phyloP scores from a whole-genome alignment of 2,329 filamentous ascomycete genomes.

The Colletotrichum magnum region DNA sequence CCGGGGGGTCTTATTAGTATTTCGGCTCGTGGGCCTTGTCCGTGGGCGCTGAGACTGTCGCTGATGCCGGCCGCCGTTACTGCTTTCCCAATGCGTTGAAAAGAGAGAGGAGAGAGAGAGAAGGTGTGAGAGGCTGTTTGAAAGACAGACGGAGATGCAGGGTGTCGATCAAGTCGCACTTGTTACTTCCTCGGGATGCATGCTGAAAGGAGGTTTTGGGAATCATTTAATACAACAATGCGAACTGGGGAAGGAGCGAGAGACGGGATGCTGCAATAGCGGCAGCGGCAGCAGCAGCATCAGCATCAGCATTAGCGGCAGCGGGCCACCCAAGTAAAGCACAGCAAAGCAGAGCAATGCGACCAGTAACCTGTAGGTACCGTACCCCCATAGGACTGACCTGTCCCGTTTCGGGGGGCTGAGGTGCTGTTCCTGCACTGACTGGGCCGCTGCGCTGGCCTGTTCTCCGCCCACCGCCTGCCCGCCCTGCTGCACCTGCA shows the following conservation, averaged over 20 bases:
- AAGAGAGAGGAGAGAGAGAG: not conserved
- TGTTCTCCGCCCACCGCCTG: constrained; percentile 35
- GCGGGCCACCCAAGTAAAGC: constrained; percentile 17
- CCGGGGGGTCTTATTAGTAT: constrained; percentile 33
- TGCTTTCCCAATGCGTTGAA: not conserved
- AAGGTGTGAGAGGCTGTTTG: constrained; percentile 16
- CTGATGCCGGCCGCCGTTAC: constrained; percentile 3
- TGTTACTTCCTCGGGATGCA: constrained; percentile 25
- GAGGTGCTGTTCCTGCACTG: constrained; percentile 36
- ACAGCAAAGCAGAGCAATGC: constrained; percentile 31
- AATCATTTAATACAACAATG: not conserved
- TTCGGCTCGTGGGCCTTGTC: constrained; percentile 30
- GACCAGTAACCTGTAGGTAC: not conserved
- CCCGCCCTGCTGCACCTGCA: constrained; percentile 27
- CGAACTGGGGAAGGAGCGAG: not conserved
- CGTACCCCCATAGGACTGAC: constrained; percentile 5
- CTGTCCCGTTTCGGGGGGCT: constrained; percentile 31
- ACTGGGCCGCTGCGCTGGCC: constrained; percentile 30
- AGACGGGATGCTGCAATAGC: constrained; percentile 9
- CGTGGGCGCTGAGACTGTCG: constrained; percentile 28
- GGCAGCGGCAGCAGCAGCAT: constrained; percentile 10
- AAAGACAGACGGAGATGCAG: not conserved
- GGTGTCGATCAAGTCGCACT: constrained; percentile 1
- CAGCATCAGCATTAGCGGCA: constrained; percentile 7
- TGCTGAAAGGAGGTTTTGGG: constrained; percentile 28